Base-by-base conservation (phyloP, 108 stramenopile species). In the Cyclostephanos invisitatus region DNA sequence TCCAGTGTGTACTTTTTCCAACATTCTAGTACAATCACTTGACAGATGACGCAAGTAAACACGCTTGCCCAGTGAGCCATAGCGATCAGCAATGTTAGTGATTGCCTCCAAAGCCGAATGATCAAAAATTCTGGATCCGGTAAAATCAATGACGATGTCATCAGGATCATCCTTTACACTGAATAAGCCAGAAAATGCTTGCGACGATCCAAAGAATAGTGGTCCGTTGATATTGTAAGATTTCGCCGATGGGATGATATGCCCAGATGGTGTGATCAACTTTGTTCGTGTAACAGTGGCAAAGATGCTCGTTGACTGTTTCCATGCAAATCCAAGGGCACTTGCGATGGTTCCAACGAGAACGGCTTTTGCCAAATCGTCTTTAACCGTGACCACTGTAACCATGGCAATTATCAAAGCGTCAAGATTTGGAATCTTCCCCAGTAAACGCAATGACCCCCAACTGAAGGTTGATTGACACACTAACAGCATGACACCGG, bases 391-490 rank as follows among this genome's bases (percentile, higher is more conserved):
- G 54, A 86, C 66, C 46, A 74, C 55, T 6, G 81, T 81, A 0
- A 91, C 90, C 58, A 93, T 64, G 18, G 68, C 82, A 61, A 91
- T 89, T 20, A 91, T 86, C n/a, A 77, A 58, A 5, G 79, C 85
- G 77, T 93, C 92, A 44, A 93, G 59, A 18, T 74, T 80, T 22
- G 93, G 93, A 56, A 94, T 89, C 62, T 87, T 89, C 14, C 78
- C 61, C 29, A 87, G 25, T 25, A 91, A 67, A 50, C 89, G 84
- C 36, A 94, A 67, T 14, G 85, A 86, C 0, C 78, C 80, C 91
- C 93, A 94, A n/a, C 58, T 62, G 56, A 92, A 94, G 2, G 93
- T 92, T 4, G 87, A 86, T 38, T 87, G 88, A 47, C 91, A 91
- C 0, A 91, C 93, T 61, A 86, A 42, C 44, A 90, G 54, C 90